Evolutionary conservation across 345 rosid species (phyloP), one percentile per base, ranked within the genome.

Genomic region (Populus euphratica): DNA sequence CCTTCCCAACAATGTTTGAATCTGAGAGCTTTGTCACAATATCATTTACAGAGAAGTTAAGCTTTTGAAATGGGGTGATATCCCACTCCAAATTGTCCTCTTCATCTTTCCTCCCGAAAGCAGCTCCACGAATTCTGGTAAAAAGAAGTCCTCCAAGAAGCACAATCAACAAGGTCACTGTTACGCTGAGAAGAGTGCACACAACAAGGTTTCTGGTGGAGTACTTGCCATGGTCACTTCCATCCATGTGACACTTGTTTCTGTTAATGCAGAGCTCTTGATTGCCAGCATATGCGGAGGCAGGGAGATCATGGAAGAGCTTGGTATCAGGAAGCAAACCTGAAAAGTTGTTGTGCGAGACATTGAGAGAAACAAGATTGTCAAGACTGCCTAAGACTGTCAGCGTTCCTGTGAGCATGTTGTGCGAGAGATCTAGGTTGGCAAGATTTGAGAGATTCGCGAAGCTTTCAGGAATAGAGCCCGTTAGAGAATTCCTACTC

Each of bases 31-130:
- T 82, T 5, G 86, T 73, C 35, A 90, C 78, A 2, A 89, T 75
- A 50, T 91, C 93, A 13, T 73, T 72, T 27, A 91, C 83, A 0
- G 93, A 79, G 77, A 91, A 88, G 82, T 89, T 85, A 4, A 89
- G 88, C 86, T 89, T 91, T 68, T 86, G 93, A 76, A 89, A 91
- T 59, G 93, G 93, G 47, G 87, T 88, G 50, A 91, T 87, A 62
- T 87, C 82, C 96, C 91, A 87, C 52, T 81, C 83, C 81, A 83
- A 80, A 35, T 67, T 79, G 54, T 29, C 80, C 23, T 86, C 90
- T 69, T 83, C 90, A 38, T 82, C 72, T 5, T 77, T 76, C 63
- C 36, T 65, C 43, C 75, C 41, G 29, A 68, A 79, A 23, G 80
- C 43, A 64, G 79, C 69, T 72, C 83, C 88, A 49, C 54, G 77